Evolutionary conservation across 768 basidiomycete genomes (phyloP).

Genomic region (Hydnomerulius pinastri): DNA sequence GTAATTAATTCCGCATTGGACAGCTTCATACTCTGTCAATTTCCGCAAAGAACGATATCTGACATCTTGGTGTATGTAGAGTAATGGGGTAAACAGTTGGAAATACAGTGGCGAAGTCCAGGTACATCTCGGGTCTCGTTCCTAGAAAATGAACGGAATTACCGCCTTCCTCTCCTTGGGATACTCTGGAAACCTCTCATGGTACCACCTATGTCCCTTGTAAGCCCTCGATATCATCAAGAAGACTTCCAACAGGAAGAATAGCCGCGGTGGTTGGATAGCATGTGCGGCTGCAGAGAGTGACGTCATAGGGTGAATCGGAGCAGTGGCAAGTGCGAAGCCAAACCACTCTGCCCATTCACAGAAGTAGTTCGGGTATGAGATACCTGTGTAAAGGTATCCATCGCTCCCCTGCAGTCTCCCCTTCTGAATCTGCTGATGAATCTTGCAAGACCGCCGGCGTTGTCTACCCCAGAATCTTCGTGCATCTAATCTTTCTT

Average conservation of each 20-base stretch:
- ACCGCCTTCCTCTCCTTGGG: constrained; percentile 75
- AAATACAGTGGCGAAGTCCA: no score
- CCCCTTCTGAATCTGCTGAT: no score
- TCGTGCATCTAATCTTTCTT: no score
- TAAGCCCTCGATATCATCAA: constrained; percentile 83
- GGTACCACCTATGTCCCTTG: constrained; percentile 87
- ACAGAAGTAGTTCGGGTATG: constrained; percentile 92
- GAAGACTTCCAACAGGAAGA: constrained; percentile 69
- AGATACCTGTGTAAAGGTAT: constrained; percentile 72
- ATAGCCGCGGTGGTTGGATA: constrained; percentile 72
- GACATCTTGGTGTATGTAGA: no score
- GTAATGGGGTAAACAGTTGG: no score
- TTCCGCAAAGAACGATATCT: no score
- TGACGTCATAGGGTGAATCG: constrained; percentile 39
- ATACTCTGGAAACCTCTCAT: constrained; percentile 74
- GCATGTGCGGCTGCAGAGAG: constrained; percentile 45
- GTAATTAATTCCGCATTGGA: no score
- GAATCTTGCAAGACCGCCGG: no score
- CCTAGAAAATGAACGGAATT: constrained; percentile 74
- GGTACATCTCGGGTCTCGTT: no score
- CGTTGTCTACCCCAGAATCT: no score
- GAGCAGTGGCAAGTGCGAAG: constrained; percentile 76
- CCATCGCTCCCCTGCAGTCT: no score
- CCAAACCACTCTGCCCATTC: constrained; percentile 97
- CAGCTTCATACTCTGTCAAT: no score